Evolutionary conservation across 169 alveolate genomes (phyloP).

Genomic region (Plasmodium gallinaceum): DNA sequence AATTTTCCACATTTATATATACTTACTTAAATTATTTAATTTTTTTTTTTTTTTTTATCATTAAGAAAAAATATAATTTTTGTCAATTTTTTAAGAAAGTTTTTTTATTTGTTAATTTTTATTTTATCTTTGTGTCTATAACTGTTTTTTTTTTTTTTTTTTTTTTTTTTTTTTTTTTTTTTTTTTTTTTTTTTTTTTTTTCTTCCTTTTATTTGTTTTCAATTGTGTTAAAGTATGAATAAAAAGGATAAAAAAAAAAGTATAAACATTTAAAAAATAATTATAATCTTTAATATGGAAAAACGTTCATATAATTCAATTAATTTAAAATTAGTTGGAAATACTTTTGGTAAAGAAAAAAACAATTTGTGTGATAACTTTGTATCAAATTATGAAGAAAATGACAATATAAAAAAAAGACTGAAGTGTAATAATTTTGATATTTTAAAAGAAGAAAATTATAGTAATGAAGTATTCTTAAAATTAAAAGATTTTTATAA

Average conservation of each 20-base stretch:
- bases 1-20: no score
- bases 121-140: no score
- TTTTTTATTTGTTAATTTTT: no score
- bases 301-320: conserved; percentile 25
- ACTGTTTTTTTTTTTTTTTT: neutral
- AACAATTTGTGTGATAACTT: conserved; percentile 7
- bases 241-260: neutral
- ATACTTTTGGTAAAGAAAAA: neutral
- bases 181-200: conserved; percentile 9
- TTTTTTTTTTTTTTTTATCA: no score
- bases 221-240: neutral
- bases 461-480: conserved; percentile 18
- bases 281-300: conserved; percentile 15
- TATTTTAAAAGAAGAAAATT: neutral
- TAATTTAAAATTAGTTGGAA: neutral
- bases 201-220: neutral
- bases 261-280: neutral
- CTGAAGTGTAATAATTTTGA: conserved; percentile 8
- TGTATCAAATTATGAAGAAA: neutral
- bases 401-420: conserved; percentile 23
- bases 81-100: no score
- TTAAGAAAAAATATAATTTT: no score
- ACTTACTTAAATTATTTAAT: no score
- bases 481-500: conserved; percentile 56
- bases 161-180: conserved; percentile 13